phyloP scores from a whole-genome alignment of 345 rosid genomes.

The Acer negundo region DNA sequence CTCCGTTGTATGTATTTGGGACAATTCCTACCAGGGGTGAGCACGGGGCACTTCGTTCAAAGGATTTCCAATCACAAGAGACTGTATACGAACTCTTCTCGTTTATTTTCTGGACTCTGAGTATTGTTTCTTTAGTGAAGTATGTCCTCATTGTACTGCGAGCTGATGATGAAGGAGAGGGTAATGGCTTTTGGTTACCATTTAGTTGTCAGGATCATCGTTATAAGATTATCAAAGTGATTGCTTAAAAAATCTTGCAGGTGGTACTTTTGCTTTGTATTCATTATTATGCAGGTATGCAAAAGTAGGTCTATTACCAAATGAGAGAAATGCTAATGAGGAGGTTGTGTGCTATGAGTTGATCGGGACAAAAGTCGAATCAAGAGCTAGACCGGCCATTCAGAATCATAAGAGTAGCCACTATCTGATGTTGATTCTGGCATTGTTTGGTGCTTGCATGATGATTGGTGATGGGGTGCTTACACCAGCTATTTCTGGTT shows the following conservation, averaged over 20 bases:
- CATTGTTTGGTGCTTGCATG: conserved; percentile 65
- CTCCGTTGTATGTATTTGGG: conserved; percentile 63
- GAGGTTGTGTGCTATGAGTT: conserved; percentile 29
- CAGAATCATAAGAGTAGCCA: conserved; percentile 46
- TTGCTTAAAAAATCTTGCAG: conserved; percentile 35
- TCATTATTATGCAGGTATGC: conserved; percentile 59
- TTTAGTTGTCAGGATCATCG: not conserved
- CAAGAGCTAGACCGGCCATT: conserved; percentile 45
- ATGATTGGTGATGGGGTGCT: conserved; percentile 58
- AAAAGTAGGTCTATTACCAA: conserved; percentile 57
- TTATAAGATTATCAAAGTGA: not conserved
- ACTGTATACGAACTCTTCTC: conserved; percentile 52
- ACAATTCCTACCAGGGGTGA: conserved; percentile 23
- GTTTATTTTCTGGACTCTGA: conserved; percentile 65
- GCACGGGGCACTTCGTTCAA: conserved; percentile 28
- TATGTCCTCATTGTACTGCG: conserved; percentile 54
- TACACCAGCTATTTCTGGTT: conserved; percentile 69
- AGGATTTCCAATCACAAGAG: conserved; percentile 40
- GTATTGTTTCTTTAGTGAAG: conserved; percentile 51
- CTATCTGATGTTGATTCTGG: conserved; percentile 49
- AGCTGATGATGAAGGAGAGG: conserved; percentile 66
- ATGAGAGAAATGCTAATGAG: conserved; percentile 32
- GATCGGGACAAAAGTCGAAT: conserved; percentile 31
- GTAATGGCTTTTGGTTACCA: conserved; percentile 28
- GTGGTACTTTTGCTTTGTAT: conserved; percentile 66